Conservation (phyloP, 352 stramenopile genomes). For the Phytopythium montanum region DNA sequence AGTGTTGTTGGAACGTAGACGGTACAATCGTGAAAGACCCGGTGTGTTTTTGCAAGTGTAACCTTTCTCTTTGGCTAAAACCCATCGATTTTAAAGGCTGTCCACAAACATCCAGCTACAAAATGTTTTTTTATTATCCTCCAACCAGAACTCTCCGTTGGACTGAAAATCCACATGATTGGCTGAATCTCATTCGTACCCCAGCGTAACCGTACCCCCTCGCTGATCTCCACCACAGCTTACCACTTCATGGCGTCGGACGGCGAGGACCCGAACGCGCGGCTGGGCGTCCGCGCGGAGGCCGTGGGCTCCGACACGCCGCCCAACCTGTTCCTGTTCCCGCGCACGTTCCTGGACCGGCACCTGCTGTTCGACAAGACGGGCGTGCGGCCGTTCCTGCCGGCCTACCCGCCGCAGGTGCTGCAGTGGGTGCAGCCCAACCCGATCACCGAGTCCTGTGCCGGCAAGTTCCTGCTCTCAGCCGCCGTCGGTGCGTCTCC, state of each 20-base stretch:
- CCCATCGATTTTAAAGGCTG: too few species aligned
- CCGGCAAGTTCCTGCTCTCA: constrained; percentile 79
- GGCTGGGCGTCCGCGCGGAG: constrained; percentile 49
- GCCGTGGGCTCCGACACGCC: constrained; percentile 53
- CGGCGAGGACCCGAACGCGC: constrained; percentile 41
- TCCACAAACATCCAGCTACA: too few species aligned
- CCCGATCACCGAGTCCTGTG: constrained; percentile 73
- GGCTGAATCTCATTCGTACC: too few species aligned
- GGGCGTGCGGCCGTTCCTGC: constrained; percentile 68
- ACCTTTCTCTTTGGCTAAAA: too few species aligned
- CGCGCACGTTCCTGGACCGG: constrained; percentile 48
- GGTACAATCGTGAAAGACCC: too few species aligned
- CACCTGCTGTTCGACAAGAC: constrained; percentile 43
- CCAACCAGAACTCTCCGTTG: too few species aligned
- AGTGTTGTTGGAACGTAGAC: too few species aligned
- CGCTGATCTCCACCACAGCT: not conserved
- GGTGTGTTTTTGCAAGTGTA: too few species aligned
- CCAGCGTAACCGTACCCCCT: too few species aligned
- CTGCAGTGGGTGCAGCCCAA: constrained; percentile 23
- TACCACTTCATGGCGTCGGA: not conserved
- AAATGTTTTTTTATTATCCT: too few species aligned
- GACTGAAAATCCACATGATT: too few species aligned
- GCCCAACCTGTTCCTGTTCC: constrained; percentile 82
- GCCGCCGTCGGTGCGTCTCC: constrained; percentile 60
- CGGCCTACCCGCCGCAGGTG: constrained; percentile 31